Percentiles rank a stretch among this genome's conserved stretches.
Evolutionary conservation across 2,329 filamentous ascomycete genomes (phyloP).

Genomic region (Cladophialophora carrionii): DNA sequence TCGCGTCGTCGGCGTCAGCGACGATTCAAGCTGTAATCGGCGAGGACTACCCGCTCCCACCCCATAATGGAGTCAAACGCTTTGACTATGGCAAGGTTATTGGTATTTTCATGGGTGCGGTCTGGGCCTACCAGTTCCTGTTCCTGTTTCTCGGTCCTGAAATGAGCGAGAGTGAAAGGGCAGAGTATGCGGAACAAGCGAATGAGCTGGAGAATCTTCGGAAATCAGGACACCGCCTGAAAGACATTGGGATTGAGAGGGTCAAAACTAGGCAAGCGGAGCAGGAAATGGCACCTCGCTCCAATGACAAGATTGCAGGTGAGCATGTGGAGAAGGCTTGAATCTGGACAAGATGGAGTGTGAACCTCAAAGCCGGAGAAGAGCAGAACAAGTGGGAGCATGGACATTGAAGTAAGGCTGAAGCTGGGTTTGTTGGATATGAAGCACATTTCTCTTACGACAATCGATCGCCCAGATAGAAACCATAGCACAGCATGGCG

Average conservation of each 20-base stretch:
- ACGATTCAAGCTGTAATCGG: conserved; percentile 51
- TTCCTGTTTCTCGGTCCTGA: conserved; percentile 44
- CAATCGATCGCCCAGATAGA: conserved; percentile 69
- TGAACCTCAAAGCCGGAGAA: not conserved
- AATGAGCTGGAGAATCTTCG: conserved; percentile 37
- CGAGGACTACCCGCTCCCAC: conserved; percentile 47
- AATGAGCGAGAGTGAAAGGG: conserved; percentile 40
- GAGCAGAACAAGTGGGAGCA: not conserved
- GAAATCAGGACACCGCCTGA: conserved; percentile 33
- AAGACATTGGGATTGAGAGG: conserved; percentile 34
- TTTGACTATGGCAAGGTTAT: conserved; percentile 52
- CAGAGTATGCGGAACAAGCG: conserved; percentile 38
- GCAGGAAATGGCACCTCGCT: not conserved
- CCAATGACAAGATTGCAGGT: not conserved
- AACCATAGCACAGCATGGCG: conserved; percentile 75
- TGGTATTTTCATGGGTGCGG: conserved; percentile 41
- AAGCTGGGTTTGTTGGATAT: not conserved
- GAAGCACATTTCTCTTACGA: conserved; percentile 44
- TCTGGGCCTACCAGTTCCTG: conserved; percentile 42
- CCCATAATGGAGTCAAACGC: conserved; percentile 40
- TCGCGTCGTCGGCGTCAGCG: conserved; percentile 47
- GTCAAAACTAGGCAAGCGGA: conserved; percentile 18
- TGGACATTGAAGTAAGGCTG: not conserved
- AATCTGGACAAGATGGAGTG: not conserved
- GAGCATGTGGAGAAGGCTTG: conserved; percentile 19